These are phyloP conservation scores for Claviceps sp. DNA, from an alignment of 2,329 filamentous ascomycete species.

Conservation along the genomic window DNA sequence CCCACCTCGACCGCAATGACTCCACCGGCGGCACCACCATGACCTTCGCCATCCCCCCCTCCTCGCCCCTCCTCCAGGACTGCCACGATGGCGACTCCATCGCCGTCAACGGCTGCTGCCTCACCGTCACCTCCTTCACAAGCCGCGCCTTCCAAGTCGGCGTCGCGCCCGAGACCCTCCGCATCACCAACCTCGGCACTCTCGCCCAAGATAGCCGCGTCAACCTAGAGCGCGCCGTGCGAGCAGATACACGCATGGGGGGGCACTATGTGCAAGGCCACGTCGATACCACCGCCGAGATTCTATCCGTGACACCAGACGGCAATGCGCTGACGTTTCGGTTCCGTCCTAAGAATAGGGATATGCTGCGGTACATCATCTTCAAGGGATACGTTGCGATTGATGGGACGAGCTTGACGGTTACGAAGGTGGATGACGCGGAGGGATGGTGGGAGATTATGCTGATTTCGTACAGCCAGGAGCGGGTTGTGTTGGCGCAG, in stretches of 20 bases:
- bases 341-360: slow-evolving; percentile 55
- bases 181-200: slow-evolving; percentile 82
- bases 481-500: slow-evolving; percentile 68
- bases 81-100: slow-evolving; percentile 87
- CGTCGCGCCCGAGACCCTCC: slow-evolving; percentile 88
- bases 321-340: slow-evolving; percentile 85
- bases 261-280: slow-evolving; percentile 98
- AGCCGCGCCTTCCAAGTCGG: slow-evolving; percentile 67
- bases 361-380: slow-evolving; percentile 74
- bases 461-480: slow-evolving; percentile 94
- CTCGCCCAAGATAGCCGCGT: slow-evolving; percentile 55
- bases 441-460: slow-evolving; percentile 89
- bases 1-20: slow-evolving; percentile 67
- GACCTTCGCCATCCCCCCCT: slow-evolving; percentile 59
- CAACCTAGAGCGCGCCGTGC: slow-evolving; percentile 89
- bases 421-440: slow-evolving; percentile 72
- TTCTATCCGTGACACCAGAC: slow-evolving; percentile 61
- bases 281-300: slow-evolving; percentile 76
- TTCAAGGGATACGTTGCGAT: slow-evolving; percentile 94
- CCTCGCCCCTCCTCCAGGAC: slow-evolving; percentile 66
- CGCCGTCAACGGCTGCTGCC: slow-evolving; percentile 85
- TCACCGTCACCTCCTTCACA: slow-evolving; percentile 61
- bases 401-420: slow-evolving; percentile 86
- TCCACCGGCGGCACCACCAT: slow-evolving; percentile 78
- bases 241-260: slow-evolving; percentile 86